phyloP scores from a whole-genome alignment of 148 eudicot species.

The Diospyros kaki region DNA sequence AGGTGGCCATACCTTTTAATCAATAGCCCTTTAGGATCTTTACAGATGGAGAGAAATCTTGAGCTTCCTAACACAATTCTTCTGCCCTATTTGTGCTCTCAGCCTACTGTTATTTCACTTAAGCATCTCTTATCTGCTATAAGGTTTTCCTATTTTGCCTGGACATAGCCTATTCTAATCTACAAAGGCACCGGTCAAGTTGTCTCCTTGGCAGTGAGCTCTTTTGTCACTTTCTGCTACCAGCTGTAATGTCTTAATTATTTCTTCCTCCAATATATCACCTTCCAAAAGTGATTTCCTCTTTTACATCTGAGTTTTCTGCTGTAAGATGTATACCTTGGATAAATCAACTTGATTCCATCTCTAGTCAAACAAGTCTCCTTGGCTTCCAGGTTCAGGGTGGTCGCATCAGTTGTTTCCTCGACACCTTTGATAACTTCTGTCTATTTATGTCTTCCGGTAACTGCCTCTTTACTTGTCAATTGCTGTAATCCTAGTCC shows the following conservation, averaged over 20 bases:
- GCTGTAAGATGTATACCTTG: background rate
- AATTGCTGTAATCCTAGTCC: too few species aligned
- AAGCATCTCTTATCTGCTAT: background rate
- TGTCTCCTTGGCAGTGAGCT: too few species aligned
- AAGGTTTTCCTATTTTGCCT: too few species aligned
- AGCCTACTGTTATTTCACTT: background rate
- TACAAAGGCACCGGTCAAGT: too few species aligned
- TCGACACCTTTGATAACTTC: background rate
- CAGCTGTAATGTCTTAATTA: background rate
- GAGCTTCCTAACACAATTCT: background rate
- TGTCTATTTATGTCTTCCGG: background rate
- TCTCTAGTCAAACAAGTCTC: background rate
- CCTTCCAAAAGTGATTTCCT: too few species aligned
- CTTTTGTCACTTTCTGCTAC: background rate
- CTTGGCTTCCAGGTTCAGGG: background rate
- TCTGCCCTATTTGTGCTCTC: background rate
- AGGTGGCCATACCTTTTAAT: background rate
- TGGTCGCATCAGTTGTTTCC: background rate
- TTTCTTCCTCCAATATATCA: background rate
- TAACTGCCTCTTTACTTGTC: background rate
- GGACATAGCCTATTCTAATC: too few species aligned
- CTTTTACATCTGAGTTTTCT: background rate
- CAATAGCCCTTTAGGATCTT: background rate
- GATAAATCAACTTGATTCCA: background rate
- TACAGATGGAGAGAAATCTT: too few species aligned